These are phyloP conservation scores for Marasmius tenuissimus DNA, from an alignment of 1,284 basidiomycete species.

Conservation along the genomic window DNA sequence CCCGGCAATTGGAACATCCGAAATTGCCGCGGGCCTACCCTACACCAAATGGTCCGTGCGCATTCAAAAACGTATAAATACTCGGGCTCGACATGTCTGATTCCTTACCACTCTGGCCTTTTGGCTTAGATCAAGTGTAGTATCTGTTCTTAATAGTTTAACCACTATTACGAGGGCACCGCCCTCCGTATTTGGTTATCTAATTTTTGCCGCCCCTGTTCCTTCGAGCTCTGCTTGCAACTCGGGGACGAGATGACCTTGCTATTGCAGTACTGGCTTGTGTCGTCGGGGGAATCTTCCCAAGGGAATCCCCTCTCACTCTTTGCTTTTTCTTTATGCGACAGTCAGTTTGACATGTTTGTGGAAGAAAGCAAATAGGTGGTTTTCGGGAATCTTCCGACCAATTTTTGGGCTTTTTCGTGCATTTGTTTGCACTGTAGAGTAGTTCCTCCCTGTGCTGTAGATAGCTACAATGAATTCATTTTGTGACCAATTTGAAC, in stretches of 20 bases:
- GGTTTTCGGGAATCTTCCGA: neutral
- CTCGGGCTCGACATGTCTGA: neutral
- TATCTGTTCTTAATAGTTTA: constrained; percentile 89
- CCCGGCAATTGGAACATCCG: too few species aligned
- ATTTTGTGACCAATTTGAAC: too few species aligned
- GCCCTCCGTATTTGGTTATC: constrained; percentile 17
- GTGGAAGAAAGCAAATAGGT: neutral
- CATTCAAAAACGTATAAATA: too few species aligned
- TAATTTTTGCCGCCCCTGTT: constrained; percentile 11
- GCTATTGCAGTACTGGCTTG: constrained; percentile 13
- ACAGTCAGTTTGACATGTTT: neutral
- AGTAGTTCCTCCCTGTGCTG: too few species aligned
- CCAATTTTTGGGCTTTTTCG: too few species aligned
- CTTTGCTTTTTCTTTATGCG: neutral
- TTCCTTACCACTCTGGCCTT: constrained; percentile 85
- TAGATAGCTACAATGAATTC: too few species aligned
- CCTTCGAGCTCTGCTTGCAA: neutral
- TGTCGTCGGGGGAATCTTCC: constrained; percentile 11
- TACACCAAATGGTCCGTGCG: too few species aligned
- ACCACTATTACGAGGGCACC: constrained; percentile 64
- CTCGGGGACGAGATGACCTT: constrained; percentile 13
- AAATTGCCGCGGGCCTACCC: too few species aligned
- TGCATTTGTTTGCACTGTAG: too few species aligned
- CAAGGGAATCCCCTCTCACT: neutral
- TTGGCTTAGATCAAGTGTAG: constrained; percentile 97